Percentiles rank a stretch among this genome's conserved stretches.
These are phyloP conservation scores for Candida morakotiae DNA, from an alignment of 805 yeast genomes.

Conservation along the genomic window DNA sequence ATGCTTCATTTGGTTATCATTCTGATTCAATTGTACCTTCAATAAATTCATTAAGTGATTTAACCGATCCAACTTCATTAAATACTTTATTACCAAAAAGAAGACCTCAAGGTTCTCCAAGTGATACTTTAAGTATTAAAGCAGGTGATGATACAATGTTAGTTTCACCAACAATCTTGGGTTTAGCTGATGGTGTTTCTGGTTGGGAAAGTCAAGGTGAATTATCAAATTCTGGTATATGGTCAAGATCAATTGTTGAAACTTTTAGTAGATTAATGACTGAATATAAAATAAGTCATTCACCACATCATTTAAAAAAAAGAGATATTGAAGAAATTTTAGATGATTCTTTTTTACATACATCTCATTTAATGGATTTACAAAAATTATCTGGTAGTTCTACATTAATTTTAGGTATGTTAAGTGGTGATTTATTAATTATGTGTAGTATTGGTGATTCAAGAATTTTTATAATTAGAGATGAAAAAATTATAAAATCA, in stretches of 20 bases:
- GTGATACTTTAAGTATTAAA: slow-evolving; percentile 47
- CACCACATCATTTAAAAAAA: slow-evolving; percentile 34
- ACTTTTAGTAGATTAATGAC: slow-evolving; percentile 44
- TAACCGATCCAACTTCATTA: slow-evolving; percentile 45
- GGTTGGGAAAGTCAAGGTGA: slow-evolving; percentile 47
- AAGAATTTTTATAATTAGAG: slow-evolving; percentile 43
- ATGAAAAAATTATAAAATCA: slow-evolving; percentile 37
- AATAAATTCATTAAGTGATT: slow-evolving; percentile 46
- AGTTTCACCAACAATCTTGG: slow-evolving; percentile 48
- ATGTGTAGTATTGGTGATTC: slow-evolving; percentile 53
- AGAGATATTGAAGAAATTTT: slow-evolving; percentile 40
- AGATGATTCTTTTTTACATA: slow-evolving; percentile 46
- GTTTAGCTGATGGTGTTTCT: slow-evolving; percentile 55
- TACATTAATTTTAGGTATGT: slow-evolving; percentile 45
- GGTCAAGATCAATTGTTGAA: slow-evolving; percentile 52
- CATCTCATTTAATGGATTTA: slow-evolving; percentile 47
- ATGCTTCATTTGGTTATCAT: slow-evolving; percentile 48
- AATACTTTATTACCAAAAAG: slow-evolving; percentile 45
- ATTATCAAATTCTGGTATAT: slow-evolving; percentile 41
- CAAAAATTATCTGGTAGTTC: slow-evolving; percentile 47
- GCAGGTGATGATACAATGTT: slow-evolving; percentile 60
- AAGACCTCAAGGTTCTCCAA: slow-evolving; percentile 49
- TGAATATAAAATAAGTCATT: slow-evolving; percentile 38
- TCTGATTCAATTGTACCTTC: slow-evolving; percentile 34
- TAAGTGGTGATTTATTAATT: slow-evolving; percentile 43